A percentile compares a stretch with the other conserved stretches of the same genome.
phyloP scores from a whole-genome alignment of 345 rosid species.

The Triadica sebifera region DNA sequence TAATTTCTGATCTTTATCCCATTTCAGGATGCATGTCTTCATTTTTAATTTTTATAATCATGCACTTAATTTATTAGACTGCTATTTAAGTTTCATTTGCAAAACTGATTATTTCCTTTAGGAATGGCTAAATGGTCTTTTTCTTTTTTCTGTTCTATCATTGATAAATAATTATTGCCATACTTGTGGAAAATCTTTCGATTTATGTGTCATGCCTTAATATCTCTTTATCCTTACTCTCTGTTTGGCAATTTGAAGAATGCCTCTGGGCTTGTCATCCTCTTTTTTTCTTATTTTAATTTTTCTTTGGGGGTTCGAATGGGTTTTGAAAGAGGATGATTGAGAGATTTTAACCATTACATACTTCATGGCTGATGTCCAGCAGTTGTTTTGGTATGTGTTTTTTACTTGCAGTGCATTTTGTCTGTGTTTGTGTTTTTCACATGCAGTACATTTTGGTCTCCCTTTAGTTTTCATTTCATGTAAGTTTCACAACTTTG shows the following conservation, averaged over 20 bases:
- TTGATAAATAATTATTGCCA: background rate
- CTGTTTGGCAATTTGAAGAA: background rate
- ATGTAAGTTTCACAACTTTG: conserved; percentile 8
- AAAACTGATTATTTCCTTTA: background rate
- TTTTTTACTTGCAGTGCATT: too few relatives aligned
- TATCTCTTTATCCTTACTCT: background rate
- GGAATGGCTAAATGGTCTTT: background rate
- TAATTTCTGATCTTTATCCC: too few relatives aligned
- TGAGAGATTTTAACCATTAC: background rate
- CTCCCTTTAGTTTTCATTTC: background rate
- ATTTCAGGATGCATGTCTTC: background rate
- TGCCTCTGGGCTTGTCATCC: background rate
- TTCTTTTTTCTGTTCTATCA: background rate
- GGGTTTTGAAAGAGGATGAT: background rate
- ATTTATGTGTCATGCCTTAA: background rate
- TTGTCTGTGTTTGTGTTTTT: too few relatives aligned
- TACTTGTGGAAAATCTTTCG: background rate
- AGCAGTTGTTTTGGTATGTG: background rate
- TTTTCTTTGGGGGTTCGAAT: background rate
- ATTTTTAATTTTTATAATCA: background rate
- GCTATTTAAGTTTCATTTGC: background rate
- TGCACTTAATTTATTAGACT: background rate
- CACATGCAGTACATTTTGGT: background rate
- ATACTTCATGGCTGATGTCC: background rate
- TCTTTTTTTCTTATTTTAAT: background rate